These are phyloP conservation scores for Phytophthora fragariaefolia DNA, from an alignment of 352 stramenopile species.

Conservation along the genomic window DNA sequence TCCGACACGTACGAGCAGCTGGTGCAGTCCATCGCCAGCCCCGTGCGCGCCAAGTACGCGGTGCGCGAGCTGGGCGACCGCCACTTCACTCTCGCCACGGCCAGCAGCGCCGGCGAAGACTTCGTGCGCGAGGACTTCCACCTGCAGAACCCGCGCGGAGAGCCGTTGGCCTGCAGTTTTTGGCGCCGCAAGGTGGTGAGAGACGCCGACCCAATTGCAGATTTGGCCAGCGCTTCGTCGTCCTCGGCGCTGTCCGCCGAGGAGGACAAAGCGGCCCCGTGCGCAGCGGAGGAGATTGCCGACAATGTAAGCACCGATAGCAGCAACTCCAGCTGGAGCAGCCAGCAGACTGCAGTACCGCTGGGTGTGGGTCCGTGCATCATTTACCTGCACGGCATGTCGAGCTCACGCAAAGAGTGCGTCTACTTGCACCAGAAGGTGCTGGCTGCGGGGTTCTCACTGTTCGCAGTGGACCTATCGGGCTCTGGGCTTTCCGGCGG, in stretches of 20 bases:
- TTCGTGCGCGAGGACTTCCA: conserved; percentile 67
- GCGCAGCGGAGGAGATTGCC: conserved; percentile 1
- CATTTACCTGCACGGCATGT: conserved; percentile 83
- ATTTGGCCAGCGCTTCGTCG: conserved; percentile 6
- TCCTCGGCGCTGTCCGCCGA: conserved; percentile 16
- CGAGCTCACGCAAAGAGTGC: conserved; percentile 77
- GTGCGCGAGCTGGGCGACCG: conserved; percentile 55
- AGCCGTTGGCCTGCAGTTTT: conserved; percentile 77
- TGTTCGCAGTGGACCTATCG: conserved; percentile 79
- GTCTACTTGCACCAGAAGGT: conserved; percentile 67
- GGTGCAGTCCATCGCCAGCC: conserved; percentile 72
- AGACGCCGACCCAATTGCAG: conserved; percentile 33
- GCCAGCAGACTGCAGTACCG: neutral
- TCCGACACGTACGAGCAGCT: conserved; percentile 75
- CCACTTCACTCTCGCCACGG: conserved; percentile 24
- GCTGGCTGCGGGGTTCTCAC: conserved; percentile 64
- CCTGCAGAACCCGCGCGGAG: conserved; percentile 53
- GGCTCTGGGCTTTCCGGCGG: conserved; percentile 72
- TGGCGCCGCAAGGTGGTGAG: conserved; percentile 48
- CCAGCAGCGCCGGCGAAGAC: conserved; percentile 8
- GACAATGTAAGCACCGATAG: conserved; percentile 38
- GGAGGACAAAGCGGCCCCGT: conserved; percentile 20
- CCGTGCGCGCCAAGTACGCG: conserved; percentile 67
- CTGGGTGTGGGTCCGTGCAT: conserved; percentile 53
- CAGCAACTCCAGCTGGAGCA: conserved; percentile 33